phyloP scores from a whole-genome alignment of 805 yeast species.

The Debaryomyces prosopidis region DNA sequence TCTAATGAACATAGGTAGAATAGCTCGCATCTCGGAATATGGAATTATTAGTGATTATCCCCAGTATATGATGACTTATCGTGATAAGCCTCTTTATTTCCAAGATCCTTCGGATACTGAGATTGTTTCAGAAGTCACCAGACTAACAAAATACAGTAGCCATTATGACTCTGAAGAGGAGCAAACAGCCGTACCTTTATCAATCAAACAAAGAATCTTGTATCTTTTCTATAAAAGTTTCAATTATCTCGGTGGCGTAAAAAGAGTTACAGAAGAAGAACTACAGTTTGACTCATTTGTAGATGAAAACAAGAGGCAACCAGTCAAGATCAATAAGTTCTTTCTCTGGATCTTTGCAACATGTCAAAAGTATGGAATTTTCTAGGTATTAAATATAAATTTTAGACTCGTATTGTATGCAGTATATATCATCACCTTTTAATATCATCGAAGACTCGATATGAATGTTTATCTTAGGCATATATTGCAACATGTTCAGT shows the following conservation, averaged over 20 bases:
- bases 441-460: no score
- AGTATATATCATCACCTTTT: no score
- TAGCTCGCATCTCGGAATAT: constrained; percentile 25
- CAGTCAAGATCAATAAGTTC: constrained; percentile 11
- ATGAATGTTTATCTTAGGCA: no score
- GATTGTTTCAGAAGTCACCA: constrained; percentile 7
- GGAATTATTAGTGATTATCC: constrained; percentile 41
- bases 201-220: constrained; percentile 13
- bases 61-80: constrained; percentile 26
- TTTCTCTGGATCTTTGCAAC: constrained; percentile 19
- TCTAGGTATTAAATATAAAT: constrained; percentile 8
- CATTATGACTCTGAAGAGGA: constrained; percentile 2
- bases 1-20: constrained; percentile 24
- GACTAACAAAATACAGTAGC: constrained; percentile 7
- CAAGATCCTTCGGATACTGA: constrained; percentile 2
- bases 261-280: constrained; percentile 15
- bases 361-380: constrained; percentile 25
- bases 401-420: no score
- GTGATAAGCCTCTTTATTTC: constrained; percentile 1
- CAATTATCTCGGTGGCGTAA: constrained; percentile 8
- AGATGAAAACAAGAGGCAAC: constrained; percentile 16
- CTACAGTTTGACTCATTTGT: constrained; percentile 19
- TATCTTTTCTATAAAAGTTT: constrained; percentile 12
- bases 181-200: background rate
- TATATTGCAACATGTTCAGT: constrained; percentile 4